Evolutionary conservation across 768 basidiomycete species (phyloP), one percentile per base, ranked within the genome.

Genomic region (Dictyophora rubrovolvata): DNA sequence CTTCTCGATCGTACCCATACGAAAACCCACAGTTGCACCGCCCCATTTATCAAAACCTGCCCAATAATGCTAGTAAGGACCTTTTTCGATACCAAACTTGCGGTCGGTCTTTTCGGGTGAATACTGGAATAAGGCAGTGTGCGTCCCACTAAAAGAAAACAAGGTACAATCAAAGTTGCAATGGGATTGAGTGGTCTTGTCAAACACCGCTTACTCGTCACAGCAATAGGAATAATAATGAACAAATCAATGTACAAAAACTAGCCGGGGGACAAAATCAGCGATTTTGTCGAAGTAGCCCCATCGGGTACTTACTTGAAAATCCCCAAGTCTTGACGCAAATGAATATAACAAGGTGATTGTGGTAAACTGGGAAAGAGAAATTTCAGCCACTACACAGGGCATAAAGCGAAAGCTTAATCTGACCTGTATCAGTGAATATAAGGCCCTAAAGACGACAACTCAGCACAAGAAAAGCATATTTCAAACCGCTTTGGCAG

Each of bases 231-330:
- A 51, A 98, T 92, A 67, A 98, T 99, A 72, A 99, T 90, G 72
- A 95, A 93, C 36, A 99, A 77, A 71, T 99, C 96, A 63, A 99
- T 97, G 69, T 97, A 98, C 14, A 99, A 76, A 71, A 99, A 98
- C 87, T 91, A 65, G 42, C 55, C 53, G 62, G 59, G 48, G 21
- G 64, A 28, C 63, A 18, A 66, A 61, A 28, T 28, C 28, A 28
- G 28, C 28, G 28, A 7, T 3, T 28, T 28, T 7, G 4, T 3
- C 28, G 28, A 28, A 28, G 28, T 7, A 28, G 7, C 28, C 7
- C 7, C 18, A 16, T 21, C 7, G 37, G 23, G 47, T 1, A 64
- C 81, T 56, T 61, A 89, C 93, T 82, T 98, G 89, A 70, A 98
- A 95, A 69, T 99, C 95, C 49, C 94, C 95, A 37, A 99, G 74